phyloP scores from a whole-genome alignment of 2,329 filamentous ascomycete genomes.

The Fusarium cyanostomum region DNA sequence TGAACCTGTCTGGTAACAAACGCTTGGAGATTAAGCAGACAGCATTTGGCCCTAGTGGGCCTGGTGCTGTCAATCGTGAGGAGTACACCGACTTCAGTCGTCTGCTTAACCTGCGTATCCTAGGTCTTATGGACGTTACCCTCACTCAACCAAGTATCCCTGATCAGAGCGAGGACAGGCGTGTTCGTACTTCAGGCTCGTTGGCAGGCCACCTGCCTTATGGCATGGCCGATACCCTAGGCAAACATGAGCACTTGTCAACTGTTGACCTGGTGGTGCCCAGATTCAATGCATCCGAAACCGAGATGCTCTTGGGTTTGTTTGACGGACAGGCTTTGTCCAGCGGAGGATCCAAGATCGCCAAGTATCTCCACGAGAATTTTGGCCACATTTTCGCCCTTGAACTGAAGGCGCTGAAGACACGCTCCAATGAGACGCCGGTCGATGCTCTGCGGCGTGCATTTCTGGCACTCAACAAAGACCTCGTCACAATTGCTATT shows the following conservation, averaged over 20 bases:
- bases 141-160: slow-evolving; percentile 92
- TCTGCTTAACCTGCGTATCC: slow-evolving; percentile 81
- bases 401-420: slow-evolving; percentile 80
- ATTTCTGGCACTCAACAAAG: slow-evolving; percentile 92
- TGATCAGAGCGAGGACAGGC: slow-evolving; percentile 92
- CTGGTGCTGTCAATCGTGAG: slow-evolving; percentile 66
- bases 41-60: slow-evolving; percentile 56
- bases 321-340: slow-evolving; percentile 95
- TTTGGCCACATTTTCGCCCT: slow-evolving; percentile 86
- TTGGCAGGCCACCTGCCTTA: slow-evolving; percentile 90
- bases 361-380: slow-evolving; percentile 96
- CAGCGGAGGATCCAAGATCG: slow-evolving; percentile 91
- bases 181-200: slow-evolving; percentile 97
- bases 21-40: slow-evolving; percentile 87
- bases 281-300: slow-evolving; percentile 87
- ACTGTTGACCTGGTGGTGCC: slow-evolving; percentile 96
- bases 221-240: slow-evolving; percentile 96
- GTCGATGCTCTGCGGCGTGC: slow-evolving; percentile 85
- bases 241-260: slow-evolving; percentile 92
- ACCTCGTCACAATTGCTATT: slow-evolving; percentile 84
- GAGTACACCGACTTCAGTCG: slow-evolving; percentile 87
- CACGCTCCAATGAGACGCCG: slow-evolving; percentile 75
- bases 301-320: slow-evolving; percentile 90
- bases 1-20: slow-evolving; percentile 97
- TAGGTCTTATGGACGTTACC: slow-evolving; percentile 98